phyloP scores from a whole-genome alignment of 2,329 filamentous ascomycete species.

The Epichloe baconii region DNA sequence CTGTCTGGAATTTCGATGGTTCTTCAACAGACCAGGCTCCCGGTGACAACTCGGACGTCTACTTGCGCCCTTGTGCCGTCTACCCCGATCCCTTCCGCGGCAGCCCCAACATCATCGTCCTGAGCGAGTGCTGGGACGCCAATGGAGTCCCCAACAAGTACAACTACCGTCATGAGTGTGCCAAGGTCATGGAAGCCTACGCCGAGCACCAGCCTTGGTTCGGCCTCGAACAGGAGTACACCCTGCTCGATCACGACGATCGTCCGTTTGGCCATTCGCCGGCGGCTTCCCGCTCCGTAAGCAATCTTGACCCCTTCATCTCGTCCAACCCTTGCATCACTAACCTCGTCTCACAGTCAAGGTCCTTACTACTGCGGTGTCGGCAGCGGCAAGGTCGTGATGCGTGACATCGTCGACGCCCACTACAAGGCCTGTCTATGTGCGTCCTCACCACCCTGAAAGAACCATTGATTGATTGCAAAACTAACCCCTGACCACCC shows the following conservation, averaged over 20 bases:
- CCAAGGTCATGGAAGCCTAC: slow-evolving; percentile 80
- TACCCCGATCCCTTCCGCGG: slow-evolving; percentile 87
- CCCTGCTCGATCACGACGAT: slow-evolving; percentile 58
- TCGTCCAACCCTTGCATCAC: not conserved
- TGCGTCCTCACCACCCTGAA: slow-evolving; percentile 10
- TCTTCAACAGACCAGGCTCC: slow-evolving; percentile 87
- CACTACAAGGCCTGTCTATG: slow-evolving; percentile 55
- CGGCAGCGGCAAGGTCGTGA: slow-evolving; percentile 91
- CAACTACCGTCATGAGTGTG: slow-evolving; percentile 91
- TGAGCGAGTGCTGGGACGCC: slow-evolving; percentile 86
- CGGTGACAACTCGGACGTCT: slow-evolving; percentile 93
- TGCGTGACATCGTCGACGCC: slow-evolving; percentile 87
- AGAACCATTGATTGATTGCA: too few relatives aligned
- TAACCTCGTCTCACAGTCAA: slow-evolving; percentile 17
- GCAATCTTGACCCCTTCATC: slow-evolving; percentile 1
- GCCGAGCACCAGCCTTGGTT: slow-evolving; percentile 85
- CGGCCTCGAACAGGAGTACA: slow-evolving; percentile 97
- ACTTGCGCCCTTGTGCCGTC: slow-evolving; percentile 80
- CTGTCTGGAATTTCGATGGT: slow-evolving; percentile 50
- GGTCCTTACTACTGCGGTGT: slow-evolving; percentile 64
- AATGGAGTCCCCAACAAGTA: slow-evolving; percentile 95
- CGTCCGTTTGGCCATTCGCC: slow-evolving; percentile 75
- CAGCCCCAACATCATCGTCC: slow-evolving; percentile 83
- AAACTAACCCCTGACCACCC: not conserved
- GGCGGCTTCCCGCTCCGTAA: slow-evolving; percentile 70